Evolutionary conservation across 345 rosid species (phyloP).

Genomic region (Mercurialis annua): DNA sequence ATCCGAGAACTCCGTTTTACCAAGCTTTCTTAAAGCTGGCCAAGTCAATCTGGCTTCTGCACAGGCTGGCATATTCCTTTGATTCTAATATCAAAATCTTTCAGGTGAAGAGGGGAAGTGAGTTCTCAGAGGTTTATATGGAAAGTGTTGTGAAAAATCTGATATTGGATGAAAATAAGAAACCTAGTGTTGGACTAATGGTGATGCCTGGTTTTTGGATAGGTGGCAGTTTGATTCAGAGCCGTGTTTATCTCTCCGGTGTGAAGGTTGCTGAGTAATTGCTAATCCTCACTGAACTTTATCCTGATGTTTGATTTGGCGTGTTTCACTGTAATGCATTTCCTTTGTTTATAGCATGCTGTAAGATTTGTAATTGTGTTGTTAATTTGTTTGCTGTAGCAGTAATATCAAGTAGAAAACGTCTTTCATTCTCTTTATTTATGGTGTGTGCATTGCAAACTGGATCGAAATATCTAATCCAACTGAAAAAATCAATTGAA

Average conservation of each 20-base stretch:
- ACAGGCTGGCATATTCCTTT: slow-evolving; percentile 68
- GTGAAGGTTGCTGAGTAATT: slow-evolving; percentile 58
- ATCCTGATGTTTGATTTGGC: slow-evolving; percentile 8
- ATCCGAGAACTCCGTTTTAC: slow-evolving; percentile 76
- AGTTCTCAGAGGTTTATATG: slow-evolving; percentile 75
- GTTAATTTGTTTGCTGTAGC: slow-evolving; percentile 16
- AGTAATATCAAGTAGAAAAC: slow-evolving; percentile 3
- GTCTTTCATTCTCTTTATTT: background rate
- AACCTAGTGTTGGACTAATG: slow-evolving; percentile 66
- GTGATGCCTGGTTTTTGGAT: slow-evolving; percentile 87
- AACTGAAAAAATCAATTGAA: no score
- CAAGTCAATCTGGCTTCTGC: slow-evolving; percentile 73
- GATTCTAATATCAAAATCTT: slow-evolving; percentile 63
- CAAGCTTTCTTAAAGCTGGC: slow-evolving; percentile 74
- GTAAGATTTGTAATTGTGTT: slow-evolving; percentile 20
- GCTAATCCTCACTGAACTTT: background rate
- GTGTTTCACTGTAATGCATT: slow-evolving; percentile 13
- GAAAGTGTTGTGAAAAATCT: slow-evolving; percentile 69
- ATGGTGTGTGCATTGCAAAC: background rate
- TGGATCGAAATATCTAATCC: no score
- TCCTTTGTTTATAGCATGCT: slow-evolving; percentile 8
- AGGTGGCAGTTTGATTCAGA: slow-evolving; percentile 65
- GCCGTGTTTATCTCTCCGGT: slow-evolving; percentile 74
- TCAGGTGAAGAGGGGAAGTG: slow-evolving; percentile 64
- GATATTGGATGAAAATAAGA: slow-evolving; percentile 48